Evolutionary conservation across 163 green algal genomes (phyloP), one percentile per base, ranked within the genome.

Genomic region (Prototheca stagnorum): DNA sequence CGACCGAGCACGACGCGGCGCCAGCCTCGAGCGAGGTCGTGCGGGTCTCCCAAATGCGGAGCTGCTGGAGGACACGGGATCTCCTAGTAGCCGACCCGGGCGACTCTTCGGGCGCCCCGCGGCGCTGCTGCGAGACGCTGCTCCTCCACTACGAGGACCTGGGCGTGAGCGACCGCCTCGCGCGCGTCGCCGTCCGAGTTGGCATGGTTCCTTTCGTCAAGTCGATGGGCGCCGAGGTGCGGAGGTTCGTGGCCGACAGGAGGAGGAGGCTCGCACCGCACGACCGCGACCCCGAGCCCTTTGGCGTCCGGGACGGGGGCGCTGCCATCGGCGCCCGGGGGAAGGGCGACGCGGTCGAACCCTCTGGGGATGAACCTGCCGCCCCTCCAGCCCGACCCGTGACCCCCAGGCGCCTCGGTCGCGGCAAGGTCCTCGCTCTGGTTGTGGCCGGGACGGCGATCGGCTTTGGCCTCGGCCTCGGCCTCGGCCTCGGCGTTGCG

Each of bases 141-240:
- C 72, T 94, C 54, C 65, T 94, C 56, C 84, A 94, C 63, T 75
- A 79, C 51, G 84, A 94, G 74, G 57, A 93, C 59, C 85, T 92
- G 53, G 80, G 82, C 47, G 87, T 94, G 46, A 61, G 71, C 15
- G 81, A 92, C 62, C 71, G 76, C 48, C 49, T 93, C 29, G 61
- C 77, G 12, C 70, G 76, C 53, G 75, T 77, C 42, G 73, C 65
- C 4, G 75, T 81, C 15, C 62, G 63, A 22, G 62, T 75, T 51
- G 83, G 84, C 57, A 94, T 93, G 84, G 78, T 74, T 45, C 69
- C 76, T 56, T 92, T 92, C 51, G 59, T 92, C 6, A 77, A 75
- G 43, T 81, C 76, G 47, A 73, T 94, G 62, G 54, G 64, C 16
- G 56, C 66, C 19, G 60, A 61, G 19, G 65, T 82, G 39, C 56